These are phyloP conservation scores for Aschersonia sp. DNA, from an alignment of 2,329 filamentous ascomycete genomes.

Conservation along the genomic window DNA sequence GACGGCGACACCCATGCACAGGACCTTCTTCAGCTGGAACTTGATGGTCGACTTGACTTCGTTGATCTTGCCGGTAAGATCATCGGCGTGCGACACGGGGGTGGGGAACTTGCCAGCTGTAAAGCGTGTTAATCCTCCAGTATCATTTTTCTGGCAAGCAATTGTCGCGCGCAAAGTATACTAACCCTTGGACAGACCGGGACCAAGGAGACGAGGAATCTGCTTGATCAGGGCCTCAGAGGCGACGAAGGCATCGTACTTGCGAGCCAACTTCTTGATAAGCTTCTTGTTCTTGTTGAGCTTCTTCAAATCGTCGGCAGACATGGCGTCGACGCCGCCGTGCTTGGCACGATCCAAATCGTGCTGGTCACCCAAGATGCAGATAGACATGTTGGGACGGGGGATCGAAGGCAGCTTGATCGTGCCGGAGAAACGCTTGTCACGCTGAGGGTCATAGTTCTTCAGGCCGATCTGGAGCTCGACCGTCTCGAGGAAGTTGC, in stretches of 20 bases:
- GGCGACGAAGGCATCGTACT: conserved; percentile 98
- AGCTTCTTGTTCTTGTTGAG: conserved; percentile 99
- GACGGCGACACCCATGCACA: conserved; percentile 98
- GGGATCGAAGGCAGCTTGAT: conserved; percentile 88
- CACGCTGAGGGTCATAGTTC: conserved; percentile 99
- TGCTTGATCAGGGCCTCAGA: conserved; percentile 98
- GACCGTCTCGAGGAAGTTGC: conserved; percentile 94
- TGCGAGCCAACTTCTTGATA: conserved; percentile 99
- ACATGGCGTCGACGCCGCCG: conserved; percentile 97
- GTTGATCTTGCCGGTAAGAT: conserved; percentile 87
- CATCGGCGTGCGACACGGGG: conserved; percentile 91
- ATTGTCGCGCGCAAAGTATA: conserved; percentile 14
- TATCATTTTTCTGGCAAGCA: neutral
- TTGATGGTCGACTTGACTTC: conserved; percentile 99
- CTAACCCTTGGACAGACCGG: conserved; percentile 91
- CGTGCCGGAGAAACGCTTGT: conserved; percentile 99
- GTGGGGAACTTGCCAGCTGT: conserved; percentile 98
- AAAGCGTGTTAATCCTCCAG: conserved; percentile 11
- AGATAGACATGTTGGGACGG: conserved; percentile 82
- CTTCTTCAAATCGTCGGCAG: conserved; percentile 98
- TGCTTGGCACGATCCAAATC: conserved; percentile 99
- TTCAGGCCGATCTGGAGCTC: conserved; percentile 87
- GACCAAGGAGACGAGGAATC: conserved; percentile 98
- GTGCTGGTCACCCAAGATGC: conserved; percentile 63
- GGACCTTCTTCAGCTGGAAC: conserved; percentile 99